These are phyloP conservation scores for Naganishia antarctica DNA, from an alignment of 768 basidiomycete genomes.

Conservation along the genomic window DNA sequence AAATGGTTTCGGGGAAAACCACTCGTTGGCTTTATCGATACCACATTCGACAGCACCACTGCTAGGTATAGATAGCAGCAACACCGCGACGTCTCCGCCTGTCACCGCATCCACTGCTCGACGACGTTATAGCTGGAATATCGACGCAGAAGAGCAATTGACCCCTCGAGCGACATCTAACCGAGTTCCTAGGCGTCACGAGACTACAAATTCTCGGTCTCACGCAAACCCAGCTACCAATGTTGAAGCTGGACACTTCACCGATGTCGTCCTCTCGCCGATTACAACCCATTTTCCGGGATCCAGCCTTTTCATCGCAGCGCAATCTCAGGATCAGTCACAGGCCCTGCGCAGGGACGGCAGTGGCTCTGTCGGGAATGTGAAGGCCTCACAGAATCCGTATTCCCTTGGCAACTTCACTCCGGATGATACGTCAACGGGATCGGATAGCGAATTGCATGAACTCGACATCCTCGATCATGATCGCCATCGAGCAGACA, in stretches of 20 bases:
- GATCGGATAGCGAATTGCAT: not conserved
- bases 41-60: not conserved
- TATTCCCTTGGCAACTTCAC: too few species aligned
- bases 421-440: not conserved
- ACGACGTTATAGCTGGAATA: constrained; percentile 14
- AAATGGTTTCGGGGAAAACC: not conserved
- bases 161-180: not conserved
- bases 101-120: not conserved
- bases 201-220: not conserved
- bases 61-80: not conserved
- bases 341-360: not conserved
- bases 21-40: not conserved
- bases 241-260: not conserved
- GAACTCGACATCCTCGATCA: not conserved
- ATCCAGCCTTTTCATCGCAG: not conserved
- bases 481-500: not conserved
- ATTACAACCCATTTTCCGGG: too few species aligned
- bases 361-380: not conserved
- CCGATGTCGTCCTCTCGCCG: constrained; percentile 8
- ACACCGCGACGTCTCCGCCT: not conserved
- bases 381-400: too few species aligned
- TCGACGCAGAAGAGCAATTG: not conserved
- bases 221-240: not conserved
- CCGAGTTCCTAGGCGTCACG: not conserved
- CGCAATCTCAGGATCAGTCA: not conserved